A percentile compares a stretch with the other conserved stretches of the same genome.
Conservation (phyloP, 768 basidiomycete genomes). For the Agaricus bisporus region DNA sequence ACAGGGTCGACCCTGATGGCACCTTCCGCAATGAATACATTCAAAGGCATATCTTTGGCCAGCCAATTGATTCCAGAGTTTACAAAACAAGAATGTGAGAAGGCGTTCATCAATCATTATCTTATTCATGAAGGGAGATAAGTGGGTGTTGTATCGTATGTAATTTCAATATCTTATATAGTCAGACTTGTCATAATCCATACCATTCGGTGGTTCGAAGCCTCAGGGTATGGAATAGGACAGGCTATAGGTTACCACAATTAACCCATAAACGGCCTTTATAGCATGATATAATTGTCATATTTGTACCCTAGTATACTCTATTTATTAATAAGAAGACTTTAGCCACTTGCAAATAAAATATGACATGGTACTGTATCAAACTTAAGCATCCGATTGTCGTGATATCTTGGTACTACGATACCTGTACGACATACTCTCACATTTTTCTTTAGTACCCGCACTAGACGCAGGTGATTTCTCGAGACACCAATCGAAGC, state of each 20-base stretch:
- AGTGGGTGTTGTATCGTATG: neutral
- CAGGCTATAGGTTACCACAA: no score
- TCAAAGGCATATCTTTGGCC: constrained; percentile 78
- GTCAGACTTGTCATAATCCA: neutral
- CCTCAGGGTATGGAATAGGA: no score
- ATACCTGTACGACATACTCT: neutral
- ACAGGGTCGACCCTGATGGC: constrained; percentile 66
- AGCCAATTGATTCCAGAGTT: constrained; percentile 33
- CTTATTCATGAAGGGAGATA: constrained; percentile 1
- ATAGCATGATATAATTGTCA: no score
- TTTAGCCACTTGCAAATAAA: no score
- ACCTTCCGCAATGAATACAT: constrained; percentile 88
- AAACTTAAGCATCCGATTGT: no score
- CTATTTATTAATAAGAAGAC: no score
- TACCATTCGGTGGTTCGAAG: no score
- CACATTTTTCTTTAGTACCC: neutral
- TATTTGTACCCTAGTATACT: no score
- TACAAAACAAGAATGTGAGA: constrained; percentile 29
- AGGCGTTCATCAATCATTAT: neutral
- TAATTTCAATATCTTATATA: neutral
- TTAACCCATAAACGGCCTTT: no score
- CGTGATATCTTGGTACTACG: no score
- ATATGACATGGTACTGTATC: no score
- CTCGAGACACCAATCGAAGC: constrained; percentile 2
- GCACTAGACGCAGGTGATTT: neutral